Percentiles rank a stretch among this genome's conserved stretches.
phyloP scores from a whole-genome alignment of 345 rosid species.

The Cardamine resedifolia region DNA sequence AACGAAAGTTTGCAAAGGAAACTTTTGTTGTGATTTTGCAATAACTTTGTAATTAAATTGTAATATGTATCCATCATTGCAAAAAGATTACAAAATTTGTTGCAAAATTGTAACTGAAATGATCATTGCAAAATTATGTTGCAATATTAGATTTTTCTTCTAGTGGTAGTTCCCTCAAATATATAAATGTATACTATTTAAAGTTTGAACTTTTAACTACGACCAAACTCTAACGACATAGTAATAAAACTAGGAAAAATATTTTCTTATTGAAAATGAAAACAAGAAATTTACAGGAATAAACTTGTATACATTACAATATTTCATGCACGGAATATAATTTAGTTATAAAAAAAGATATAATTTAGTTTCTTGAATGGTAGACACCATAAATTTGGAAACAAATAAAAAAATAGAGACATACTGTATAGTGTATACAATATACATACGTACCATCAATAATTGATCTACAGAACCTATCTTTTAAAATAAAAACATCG shows the following conservation, averaged over 20 bases:
- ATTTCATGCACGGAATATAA: neutral
- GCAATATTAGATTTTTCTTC: too few relatives aligned
- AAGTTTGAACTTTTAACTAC: neutral
- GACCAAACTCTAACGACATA: neutral
- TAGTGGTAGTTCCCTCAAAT: neutral
- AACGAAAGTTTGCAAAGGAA: neutral
- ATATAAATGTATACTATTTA: neutral
- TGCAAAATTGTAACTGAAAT: too few relatives aligned
- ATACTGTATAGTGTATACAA: too few relatives aligned
- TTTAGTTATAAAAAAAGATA: neutral
- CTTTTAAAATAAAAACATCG: too few relatives aligned
- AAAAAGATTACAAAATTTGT: too few relatives aligned
- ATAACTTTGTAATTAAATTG: too few relatives aligned
- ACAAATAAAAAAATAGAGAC: too few relatives aligned
- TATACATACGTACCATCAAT: constrained; percentile 21
- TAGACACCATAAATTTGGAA: too few relatives aligned
- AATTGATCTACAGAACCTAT: constrained; percentile 22
- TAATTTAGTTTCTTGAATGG: neutral
- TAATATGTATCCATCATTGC: too few relatives aligned
- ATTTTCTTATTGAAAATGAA: neutral
- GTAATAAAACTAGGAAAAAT: neutral
- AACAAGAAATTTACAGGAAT: neutral
- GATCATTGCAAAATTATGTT: too few relatives aligned
- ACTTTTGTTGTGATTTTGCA: too few relatives aligned
- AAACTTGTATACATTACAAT: too few relatives aligned